Evolutionary conservation across 179 eudicot genomes (phyloP), one percentile per base, ranked within the genome.

Genomic region (Beta lomatogona): DNA sequence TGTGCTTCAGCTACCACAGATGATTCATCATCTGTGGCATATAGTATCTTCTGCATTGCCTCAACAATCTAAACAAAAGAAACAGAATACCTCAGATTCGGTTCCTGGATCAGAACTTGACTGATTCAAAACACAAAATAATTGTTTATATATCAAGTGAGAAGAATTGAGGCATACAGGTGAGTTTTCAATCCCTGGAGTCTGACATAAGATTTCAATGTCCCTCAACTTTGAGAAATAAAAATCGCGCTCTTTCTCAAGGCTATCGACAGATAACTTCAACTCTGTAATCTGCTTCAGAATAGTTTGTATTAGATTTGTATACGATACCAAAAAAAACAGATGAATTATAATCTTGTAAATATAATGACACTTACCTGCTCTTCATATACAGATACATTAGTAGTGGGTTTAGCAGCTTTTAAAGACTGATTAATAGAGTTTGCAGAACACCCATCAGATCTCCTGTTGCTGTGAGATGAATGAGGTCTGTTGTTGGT

Each of bases 221-320:
- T 92, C 98, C 86, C 98, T 90, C 86, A 93, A 75, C 87, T 93
- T 93, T 15, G 92, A 87, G 85, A 93, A 93, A 88, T 93, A 92
- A 88, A 93, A 93, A 79, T 93, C 98, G 77, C 96, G 87, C 76
- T 92, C 98, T 80, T 92, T 93, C 89, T 93, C 98, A 25, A 93
- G 91, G 83, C 94, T 88, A 72, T 93, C 96, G 19, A 93, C 91
- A 14, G 94, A 89, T 76, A 93, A 83, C 91, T 93, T 93, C 88
- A 93, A 60, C 81, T 93, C 93, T 2, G 96, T 92, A 53, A 93
- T 92, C 98, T 93, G 92, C 84, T 57, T 45, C 75, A 64, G 14
- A 16, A 9, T 4, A 22, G 45, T 53, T 16, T 31, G 18, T 36
- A 76, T 81, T 21, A 81, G 79, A 79, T 6, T 65, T 13, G 7